phyloP scores from a whole-genome alignment of 2,329 filamentous ascomycete species.

The Cladosporium sp. region DNA sequence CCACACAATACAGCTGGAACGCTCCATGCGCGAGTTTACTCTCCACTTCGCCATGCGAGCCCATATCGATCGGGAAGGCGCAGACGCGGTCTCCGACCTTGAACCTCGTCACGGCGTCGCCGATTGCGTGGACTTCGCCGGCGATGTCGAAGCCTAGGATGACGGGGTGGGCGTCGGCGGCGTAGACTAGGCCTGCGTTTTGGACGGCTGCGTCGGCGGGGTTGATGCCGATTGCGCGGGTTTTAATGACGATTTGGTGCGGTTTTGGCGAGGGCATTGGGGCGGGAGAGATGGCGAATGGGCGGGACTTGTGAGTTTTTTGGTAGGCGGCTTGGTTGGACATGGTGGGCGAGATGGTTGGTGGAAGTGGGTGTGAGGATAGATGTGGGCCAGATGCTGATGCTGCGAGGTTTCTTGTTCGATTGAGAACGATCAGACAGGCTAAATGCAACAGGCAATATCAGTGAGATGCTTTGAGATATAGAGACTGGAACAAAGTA shows the following conservation, averaged over 20 bases:
- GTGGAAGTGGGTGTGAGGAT: neutral
- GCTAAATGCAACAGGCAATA: neutral
- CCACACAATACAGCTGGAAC: constrained; percentile 31
- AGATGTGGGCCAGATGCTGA: neutral
- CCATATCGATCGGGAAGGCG: constrained; percentile 30
- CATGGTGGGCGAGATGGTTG: constrained; percentile 6
- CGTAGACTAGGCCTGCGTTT: constrained; percentile 28
- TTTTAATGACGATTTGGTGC: constrained; percentile 41
- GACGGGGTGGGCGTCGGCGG: constrained; percentile 29
- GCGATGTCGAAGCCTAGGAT: constrained; percentile 36
- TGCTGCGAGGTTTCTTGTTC: neutral
- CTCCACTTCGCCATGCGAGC: constrained; percentile 27
- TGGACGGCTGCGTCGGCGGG: constrained; percentile 43
- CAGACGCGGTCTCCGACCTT: constrained; percentile 32
- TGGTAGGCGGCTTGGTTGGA: constrained; percentile 16
- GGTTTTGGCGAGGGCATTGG: constrained; percentile 27
- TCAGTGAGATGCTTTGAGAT: neutral
- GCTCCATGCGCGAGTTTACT: constrained; percentile 27
- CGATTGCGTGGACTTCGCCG: constrained; percentile 35
- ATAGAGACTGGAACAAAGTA: neutral
- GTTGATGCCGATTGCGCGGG: constrained; percentile 44
- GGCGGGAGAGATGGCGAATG: constrained; percentile 27
- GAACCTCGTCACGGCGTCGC: constrained; percentile 30
- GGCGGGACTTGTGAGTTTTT: constrained; percentile 15
- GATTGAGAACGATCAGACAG: neutral